phyloP scores from a whole-genome alignment of 2,329 filamentous ascomycete species.

The Tolypocladium tundrense region DNA sequence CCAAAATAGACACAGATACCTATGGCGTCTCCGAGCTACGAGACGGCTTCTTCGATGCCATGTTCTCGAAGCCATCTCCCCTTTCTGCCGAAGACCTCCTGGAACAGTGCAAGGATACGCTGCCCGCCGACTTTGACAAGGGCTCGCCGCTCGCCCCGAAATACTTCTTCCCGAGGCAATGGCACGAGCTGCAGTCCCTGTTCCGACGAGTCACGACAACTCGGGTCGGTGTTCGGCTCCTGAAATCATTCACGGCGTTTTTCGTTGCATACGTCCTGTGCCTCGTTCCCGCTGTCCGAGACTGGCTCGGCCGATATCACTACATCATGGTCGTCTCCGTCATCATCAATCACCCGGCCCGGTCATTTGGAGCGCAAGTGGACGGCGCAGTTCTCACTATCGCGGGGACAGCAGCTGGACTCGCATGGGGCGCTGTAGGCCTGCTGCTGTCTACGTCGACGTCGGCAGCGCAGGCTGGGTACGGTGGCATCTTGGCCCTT shows the following conservation, averaged over 20 bases:
- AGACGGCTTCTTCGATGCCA: conserved; percentile 37
- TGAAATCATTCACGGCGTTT: conserved; percentile 46
- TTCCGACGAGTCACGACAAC: conserved; percentile 32
- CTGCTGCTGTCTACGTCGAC: conserved; percentile 44
- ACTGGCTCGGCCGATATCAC: conserved; percentile 42
- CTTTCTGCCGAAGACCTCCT: conserved; percentile 27
- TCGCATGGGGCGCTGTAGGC: conserved; percentile 45
- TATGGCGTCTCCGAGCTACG: conserved; percentile 33
- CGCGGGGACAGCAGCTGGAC: conserved; percentile 40
- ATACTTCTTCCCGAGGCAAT: conserved; percentile 36
- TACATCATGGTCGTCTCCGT: conserved; percentile 47
- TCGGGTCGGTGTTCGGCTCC: conserved; percentile 37
- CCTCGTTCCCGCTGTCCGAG: conserved; percentile 34
- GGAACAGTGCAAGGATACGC: conserved; percentile 29
- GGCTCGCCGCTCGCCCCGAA: conserved; percentile 34
- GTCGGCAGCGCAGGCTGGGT: conserved; percentile 31
- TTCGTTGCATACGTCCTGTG: conserved; percentile 46
- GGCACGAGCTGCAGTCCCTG: conserved; percentile 31
- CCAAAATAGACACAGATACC: conserved; percentile 25
- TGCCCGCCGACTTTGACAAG: conserved; percentile 36
- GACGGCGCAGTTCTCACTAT: conserved; percentile 44
- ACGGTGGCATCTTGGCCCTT: conserved; percentile 44
- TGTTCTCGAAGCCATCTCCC: conserved; percentile 33
- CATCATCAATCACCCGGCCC: conserved; percentile 47
- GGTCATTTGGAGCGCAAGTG: conserved; percentile 45